Percentiles rank a stretch among this genome's conserved stretches.
phyloP scores from a whole-genome alignment of 2,329 filamentous ascomycete genomes.

The Colletotrichum trifolii region DNA sequence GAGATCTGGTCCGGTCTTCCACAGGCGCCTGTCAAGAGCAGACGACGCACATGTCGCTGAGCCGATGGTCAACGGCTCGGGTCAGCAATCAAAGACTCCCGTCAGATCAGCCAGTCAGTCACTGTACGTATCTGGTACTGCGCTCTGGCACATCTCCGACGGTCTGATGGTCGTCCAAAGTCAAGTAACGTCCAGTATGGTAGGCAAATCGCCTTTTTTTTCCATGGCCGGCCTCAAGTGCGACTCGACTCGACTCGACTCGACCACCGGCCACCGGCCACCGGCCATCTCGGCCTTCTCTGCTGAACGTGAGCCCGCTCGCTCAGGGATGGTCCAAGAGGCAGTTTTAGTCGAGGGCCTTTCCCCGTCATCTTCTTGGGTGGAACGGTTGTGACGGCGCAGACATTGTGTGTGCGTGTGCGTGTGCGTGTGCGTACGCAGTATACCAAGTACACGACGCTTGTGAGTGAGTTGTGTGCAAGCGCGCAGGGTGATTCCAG shows the following conservation, averaged over 20 bases:
- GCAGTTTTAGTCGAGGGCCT: conserved; percentile 33
- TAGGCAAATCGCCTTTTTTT: conserved; percentile 34
- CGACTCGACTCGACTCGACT: conserved; percentile 5
- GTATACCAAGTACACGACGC: no score
- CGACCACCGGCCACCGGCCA: conserved; percentile 32
- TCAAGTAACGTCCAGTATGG: conserved; percentile 4
- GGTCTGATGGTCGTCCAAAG: conserved; percentile 26
- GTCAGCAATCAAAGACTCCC: conserved; percentile 2
- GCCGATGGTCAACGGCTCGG: conserved; percentile 12
- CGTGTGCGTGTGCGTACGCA: neutral
- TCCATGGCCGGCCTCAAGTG: conserved; percentile 16
- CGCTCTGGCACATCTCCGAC: conserved; percentile 7
- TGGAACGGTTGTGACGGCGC: conserved; percentile 37
- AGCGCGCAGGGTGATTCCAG: conserved; percentile 30
- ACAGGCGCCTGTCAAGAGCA: conserved; percentile 14
- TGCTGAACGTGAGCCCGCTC: conserved; percentile 7
- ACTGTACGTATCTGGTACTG: neutral
- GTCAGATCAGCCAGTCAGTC: neutral
- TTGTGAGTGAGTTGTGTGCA: no score
- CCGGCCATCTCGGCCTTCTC: conserved; percentile 32
- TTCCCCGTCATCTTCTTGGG: conserved; percentile 33
- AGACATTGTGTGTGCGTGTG: neutral
- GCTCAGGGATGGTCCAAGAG: conserved; percentile 35
- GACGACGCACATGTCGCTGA: conserved; percentile 5
- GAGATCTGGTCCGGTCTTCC: conserved; percentile 3